Conservation (phyloP, 169 alveolate genomes). For the Plasmodium billcollinsi region DNA sequence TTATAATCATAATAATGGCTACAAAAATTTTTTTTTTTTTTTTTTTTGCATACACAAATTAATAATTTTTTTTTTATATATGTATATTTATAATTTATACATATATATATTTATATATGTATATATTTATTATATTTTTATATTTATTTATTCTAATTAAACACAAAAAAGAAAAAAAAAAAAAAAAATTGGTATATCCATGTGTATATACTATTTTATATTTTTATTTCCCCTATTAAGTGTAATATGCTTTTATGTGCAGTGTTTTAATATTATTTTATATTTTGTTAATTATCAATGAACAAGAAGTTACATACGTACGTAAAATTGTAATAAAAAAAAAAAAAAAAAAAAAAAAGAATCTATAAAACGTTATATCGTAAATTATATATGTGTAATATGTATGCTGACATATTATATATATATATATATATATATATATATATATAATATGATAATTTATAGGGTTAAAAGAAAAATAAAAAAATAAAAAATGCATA, state of each 20-base stretch:
- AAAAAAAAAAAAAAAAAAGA: background rate
- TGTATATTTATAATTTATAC: too few relatives aligned
- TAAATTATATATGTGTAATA: background rate
- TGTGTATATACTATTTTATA: background rate
- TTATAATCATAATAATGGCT: too few relatives aligned
- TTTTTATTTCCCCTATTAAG: constrained; percentile 1
- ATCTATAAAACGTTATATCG: background rate
- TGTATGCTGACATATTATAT: too few relatives aligned
- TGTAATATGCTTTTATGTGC: constrained; percentile 3
- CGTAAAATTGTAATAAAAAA: background rate
- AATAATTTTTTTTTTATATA: too few relatives aligned
- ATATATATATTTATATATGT: too few relatives aligned
- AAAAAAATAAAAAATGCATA: background rate
- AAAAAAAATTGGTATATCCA: constrained; percentile 2
- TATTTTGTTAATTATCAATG: too few relatives aligned
- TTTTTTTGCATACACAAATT: too few relatives aligned
- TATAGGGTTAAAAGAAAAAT: background rate
- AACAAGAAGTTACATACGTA: background rate
- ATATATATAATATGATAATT: too few relatives aligned
- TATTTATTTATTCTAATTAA: background rate
- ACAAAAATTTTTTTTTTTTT: too few relatives aligned
- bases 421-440: too few relatives aligned
- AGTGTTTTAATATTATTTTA: background rate
- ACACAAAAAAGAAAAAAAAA: background rate
- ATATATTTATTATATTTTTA: too few relatives aligned